These are phyloP conservation scores for Plasmodium vivax DNA, from an alignment of 169 alveolate species.

Conservation along the genomic window DNA sequence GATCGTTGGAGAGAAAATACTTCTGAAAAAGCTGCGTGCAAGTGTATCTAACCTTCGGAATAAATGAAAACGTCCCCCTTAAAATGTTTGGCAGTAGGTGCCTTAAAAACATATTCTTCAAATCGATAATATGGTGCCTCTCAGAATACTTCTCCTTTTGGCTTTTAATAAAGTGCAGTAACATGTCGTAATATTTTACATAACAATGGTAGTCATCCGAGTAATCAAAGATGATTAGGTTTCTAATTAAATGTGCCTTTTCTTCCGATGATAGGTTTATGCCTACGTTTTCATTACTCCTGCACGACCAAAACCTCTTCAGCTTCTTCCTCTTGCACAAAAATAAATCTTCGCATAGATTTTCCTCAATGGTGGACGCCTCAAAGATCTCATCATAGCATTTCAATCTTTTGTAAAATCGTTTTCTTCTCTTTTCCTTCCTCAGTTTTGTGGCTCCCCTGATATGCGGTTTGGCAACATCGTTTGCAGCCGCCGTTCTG, in stretches of 20 bases:
- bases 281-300: background rate
- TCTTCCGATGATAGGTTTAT: slow-evolving; percentile 45
- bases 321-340: background rate
- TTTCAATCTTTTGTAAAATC: background rate
- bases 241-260: slow-evolving; percentile 25
- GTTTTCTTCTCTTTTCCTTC: slow-evolving; percentile 7
- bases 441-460: background rate
- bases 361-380: slow-evolving; percentile 18
- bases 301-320: background rate
- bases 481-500: background rate
- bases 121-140: background rate
- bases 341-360: slow-evolving; percentile 37
- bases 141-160: slow-evolving; percentile 8
- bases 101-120: background rate
- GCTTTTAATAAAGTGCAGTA: slow-evolving; percentile 36
- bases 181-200: slow-evolving; percentile 68
- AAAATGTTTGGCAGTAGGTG: slow-evolving; percentile 57
- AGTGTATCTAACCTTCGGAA: slow-evolving; percentile 32
- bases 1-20: slow-evolving; percentile 21
- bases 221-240: slow-evolving; percentile 43
- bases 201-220: slow-evolving; percentile 56
- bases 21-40: slow-evolving; percentile 56
- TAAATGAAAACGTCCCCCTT: slow-evolving; percentile 68
- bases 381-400: slow-evolving; percentile 5
- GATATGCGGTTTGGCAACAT: background rate